Base-by-base conservation (phyloP, 2,329 filamentous ascomycete species). In the Fusarium denticulatum region DNA sequence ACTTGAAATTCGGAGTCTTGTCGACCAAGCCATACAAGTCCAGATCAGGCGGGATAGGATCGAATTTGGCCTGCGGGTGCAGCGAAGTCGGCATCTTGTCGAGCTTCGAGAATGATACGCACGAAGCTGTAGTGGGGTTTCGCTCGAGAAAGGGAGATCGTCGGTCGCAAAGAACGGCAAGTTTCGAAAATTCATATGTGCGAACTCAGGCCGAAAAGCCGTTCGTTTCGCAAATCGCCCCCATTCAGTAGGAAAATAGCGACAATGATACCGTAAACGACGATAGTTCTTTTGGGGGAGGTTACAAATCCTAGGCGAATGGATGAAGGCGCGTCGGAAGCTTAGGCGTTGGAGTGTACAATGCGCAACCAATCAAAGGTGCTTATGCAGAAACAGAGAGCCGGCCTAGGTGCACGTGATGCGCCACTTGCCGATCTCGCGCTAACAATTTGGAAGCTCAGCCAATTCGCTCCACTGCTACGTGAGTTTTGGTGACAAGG, bases 61-160 rank as follows among this genome's bases (percentile, higher is more conserved):
- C 94, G 82, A 98, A 98, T 58, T 95, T 94, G 22, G 95, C 94
- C 79, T 94, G 92, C 2, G 94, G 94, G 77, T 95, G 91, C 66
- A 92, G 86, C 20, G 92, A 88, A 22, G 87, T 85, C 61, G 94
- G 93, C 95, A 97, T 97, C 34, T 78, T 88, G 77, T 69, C 64
- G 60, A 24, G 39, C 37, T 58, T 61, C 24, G 15, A 43, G 22
- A 40, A 37, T 55, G 60, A 61, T 64, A 56, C 57, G 49, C 43
- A 37, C 30, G 39, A 72, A 71, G 45, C 52, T 64, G 52, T 57
- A 26, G 68, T 61, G 57, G 53, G 49, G 49, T 63, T 70, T 30
- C 18, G 43, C 26, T 40, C 26, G n/a, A 60, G 43, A 53, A 47
- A 47, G 58, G 16, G 16, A 56, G 50, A 43, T 43, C 34, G 18